phyloP scores from a whole-genome alignment of 176 grass and related monocot genomes.

The Luzula sylvatica region DNA sequence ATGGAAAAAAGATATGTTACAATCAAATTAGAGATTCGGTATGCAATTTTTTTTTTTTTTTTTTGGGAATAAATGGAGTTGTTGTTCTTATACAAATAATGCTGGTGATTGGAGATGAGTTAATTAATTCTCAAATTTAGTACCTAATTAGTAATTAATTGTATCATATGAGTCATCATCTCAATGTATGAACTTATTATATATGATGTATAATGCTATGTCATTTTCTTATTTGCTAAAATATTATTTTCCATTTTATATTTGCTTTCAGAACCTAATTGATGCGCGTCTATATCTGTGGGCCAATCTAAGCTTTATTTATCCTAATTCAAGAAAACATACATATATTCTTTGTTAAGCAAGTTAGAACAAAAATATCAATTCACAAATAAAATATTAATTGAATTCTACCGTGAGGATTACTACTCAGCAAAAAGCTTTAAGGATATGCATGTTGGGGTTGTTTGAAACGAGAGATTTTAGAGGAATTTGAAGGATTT shows the following conservation, averaged over 20 bases:
- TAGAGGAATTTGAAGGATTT: too few relatives aligned
- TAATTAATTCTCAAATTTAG: slow-evolving; percentile 2
- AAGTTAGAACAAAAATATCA: too few relatives aligned
- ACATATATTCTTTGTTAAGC: background rate
- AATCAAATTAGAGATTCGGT: background rate
- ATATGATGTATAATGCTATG: too few relatives aligned
- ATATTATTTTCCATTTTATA: background rate
- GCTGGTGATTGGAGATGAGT: slow-evolving; percentile 11
- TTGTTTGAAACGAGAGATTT: too few relatives aligned
- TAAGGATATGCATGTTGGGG: too few relatives aligned
- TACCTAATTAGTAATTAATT: background rate
- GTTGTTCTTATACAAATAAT: background rate
- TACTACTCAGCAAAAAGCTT: too few relatives aligned
- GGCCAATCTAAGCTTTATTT: too few relatives aligned
- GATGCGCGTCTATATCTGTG: too few relatives aligned
- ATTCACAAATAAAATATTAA: too few relatives aligned
- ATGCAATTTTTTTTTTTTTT: too few relatives aligned
- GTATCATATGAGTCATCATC: background rate
- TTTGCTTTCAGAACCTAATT: slow-evolving; percentile 20
- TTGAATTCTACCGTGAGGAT: too few relatives aligned
- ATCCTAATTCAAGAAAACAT: background rate
- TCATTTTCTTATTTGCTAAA: too few relatives aligned
- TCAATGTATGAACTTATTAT: background rate
- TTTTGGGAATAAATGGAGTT: background rate
- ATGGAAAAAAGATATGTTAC: background rate